These are phyloP conservation scores for Saccharum hybrid DNA, from an alignment of 202 grass and related monocot species.

Conservation along the genomic window DNA sequence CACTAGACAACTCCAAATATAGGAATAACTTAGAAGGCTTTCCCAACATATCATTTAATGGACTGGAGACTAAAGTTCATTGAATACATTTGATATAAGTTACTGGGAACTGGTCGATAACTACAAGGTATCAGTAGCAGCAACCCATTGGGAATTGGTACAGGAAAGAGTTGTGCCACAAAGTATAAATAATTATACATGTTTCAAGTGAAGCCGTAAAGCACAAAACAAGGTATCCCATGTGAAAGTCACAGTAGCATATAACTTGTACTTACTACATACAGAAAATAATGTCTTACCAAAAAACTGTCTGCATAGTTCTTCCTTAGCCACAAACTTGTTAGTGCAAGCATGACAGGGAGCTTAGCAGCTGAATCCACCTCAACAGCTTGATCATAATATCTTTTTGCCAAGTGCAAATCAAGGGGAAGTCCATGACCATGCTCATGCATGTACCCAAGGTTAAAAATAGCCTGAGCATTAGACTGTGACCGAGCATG, in stretches of 20 bases:
- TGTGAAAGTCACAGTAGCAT: background rate
- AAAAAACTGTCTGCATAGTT: conserved; percentile 79
- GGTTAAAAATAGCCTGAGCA: conserved; percentile 98
- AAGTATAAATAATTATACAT: conserved; percentile 1
- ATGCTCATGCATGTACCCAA: conserved; percentile 99
- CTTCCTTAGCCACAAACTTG: conserved; percentile 92
- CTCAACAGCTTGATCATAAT: conserved; percentile 93
- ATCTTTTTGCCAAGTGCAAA: conserved; percentile 96
- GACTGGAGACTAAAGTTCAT: background rate
- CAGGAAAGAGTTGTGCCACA: conserved; percentile 12
- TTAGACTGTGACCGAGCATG: conserved; percentile 94
- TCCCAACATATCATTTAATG: background rate
- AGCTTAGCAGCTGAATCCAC: conserved; percentile 81
- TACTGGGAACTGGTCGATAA: conserved; percentile 19
- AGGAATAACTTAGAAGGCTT: background rate
- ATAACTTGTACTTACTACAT: conserved; percentile 22
- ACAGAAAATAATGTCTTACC: conserved; percentile 61
- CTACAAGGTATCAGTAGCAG: conserved; percentile 8
- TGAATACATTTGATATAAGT: conserved; percentile 26
- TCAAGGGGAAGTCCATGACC: conserved; percentile 94
- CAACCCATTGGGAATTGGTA: background rate
- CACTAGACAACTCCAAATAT: conserved; percentile 29
- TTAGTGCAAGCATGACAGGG: conserved; percentile 80
- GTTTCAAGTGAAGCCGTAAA: conserved; percentile 1
- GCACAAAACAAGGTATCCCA: background rate